These are phyloP conservation scores for Dipteronia dyeriana DNA, from an alignment of 345 rosid species.

Conservation along the genomic window DNA sequence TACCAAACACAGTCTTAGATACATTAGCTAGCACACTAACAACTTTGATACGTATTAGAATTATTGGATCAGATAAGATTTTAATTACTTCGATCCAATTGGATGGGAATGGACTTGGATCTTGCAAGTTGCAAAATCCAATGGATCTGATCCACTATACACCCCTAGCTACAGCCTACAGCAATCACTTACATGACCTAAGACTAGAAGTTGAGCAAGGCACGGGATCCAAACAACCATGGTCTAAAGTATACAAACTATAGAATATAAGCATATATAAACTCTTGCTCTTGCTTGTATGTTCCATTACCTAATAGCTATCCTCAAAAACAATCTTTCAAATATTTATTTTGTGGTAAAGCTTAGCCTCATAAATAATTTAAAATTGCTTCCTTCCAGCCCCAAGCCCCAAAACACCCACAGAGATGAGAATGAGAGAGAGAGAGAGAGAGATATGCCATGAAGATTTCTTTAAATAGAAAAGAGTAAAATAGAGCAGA, in stretches of 20 bases:
- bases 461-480: neutral
- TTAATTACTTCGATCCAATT: no score
- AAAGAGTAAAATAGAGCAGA: neutral
- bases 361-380: neutral
- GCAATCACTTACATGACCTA: no score
- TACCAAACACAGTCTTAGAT: no score
- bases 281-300: neutral
- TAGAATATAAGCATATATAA: neutral
- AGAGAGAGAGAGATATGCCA: neutral
- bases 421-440: neutral
- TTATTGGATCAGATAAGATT: no score
- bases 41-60: no score
- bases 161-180: no score
- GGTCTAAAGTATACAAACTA: neutral
- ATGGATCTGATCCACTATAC: no score
- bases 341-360: neutral
- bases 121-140: no score
- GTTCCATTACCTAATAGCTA: neutral
- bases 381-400: neutral
- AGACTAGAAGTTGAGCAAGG: no score
- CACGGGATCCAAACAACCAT: no score
- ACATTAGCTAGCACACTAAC: no score
- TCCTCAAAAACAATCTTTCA: neutral
- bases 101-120: no score
- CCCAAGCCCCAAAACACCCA: neutral